phyloP scores from a whole-genome alignment of 139 green algal species.

The Chlorella sp. region DNA sequence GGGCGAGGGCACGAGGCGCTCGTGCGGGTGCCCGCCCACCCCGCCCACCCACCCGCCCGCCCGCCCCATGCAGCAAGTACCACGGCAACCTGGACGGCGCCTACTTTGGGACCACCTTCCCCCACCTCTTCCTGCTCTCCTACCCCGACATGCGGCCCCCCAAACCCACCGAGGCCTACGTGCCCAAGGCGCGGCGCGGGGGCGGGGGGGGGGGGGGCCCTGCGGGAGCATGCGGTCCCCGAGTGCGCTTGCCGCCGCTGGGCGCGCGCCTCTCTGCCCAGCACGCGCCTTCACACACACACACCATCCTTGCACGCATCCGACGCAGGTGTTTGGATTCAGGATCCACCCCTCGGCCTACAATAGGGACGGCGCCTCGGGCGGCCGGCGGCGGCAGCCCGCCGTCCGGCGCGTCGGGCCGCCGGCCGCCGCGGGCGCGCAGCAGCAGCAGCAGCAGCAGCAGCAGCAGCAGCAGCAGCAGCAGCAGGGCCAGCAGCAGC shows the following conservation, averaged over 20 bases:
- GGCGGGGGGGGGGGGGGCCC: too few species aligned
- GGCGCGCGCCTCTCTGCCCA: too few species aligned
- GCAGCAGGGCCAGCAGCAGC: conserved; percentile 3
- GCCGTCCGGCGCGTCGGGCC: background rate
- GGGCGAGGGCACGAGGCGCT: too few species aligned
- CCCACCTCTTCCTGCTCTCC: conserved; percentile 95
- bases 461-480: conserved; percentile 23
- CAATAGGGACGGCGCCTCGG: background rate
- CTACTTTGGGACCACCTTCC: conserved; percentile 97
- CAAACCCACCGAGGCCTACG: conserved; percentile 56
- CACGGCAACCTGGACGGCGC: conserved; percentile 67
- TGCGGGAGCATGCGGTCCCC: too few species aligned
- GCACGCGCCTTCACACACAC: too few species aligned
- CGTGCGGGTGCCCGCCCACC: too few species aligned
- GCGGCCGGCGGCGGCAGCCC: conserved; percentile 3
- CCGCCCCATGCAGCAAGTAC: too few species aligned
- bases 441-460: conserved; percentile 13
- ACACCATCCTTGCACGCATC: too few species aligned
- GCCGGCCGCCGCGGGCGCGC: background rate
- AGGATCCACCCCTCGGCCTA: conserved; percentile 70
- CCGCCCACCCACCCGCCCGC: too few species aligned
- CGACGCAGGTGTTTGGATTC: conserved; percentile 96
- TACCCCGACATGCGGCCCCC: conserved; percentile 76
- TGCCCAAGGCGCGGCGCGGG: too few species aligned
- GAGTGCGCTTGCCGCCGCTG: too few species aligned